These are phyloP conservation scores for Pleodorina starrii DNA, from an alignment of 139 green algal species.

Conservation along the genomic window DNA sequence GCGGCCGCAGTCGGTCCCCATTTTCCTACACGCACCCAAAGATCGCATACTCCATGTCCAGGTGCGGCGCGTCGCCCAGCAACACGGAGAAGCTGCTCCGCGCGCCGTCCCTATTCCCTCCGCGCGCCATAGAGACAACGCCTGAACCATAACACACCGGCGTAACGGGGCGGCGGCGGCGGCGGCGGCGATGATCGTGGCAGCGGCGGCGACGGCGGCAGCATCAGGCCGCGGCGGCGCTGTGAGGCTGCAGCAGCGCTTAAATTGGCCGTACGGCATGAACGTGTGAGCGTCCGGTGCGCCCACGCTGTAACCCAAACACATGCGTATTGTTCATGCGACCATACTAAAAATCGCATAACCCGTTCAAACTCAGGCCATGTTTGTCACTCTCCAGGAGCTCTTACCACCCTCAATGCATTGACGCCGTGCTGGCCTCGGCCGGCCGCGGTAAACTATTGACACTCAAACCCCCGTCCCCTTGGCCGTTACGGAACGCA, in stretches of 20 bases:
- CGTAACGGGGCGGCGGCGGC: neutral
- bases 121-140: constrained; percentile 85
- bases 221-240: neutral
- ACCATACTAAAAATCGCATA: too few relatives aligned
- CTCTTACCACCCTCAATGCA: too few relatives aligned
- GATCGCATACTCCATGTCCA: constrained; percentile 79
- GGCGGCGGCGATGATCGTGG: neutral
- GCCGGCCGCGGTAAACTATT: too few relatives aligned
- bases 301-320: too few relatives aligned
- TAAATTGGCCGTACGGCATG: too few relatives aligned
- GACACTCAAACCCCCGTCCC: too few relatives aligned
- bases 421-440: too few relatives aligned
- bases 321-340: too few relatives aligned
- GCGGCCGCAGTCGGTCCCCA: neutral
- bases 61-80: constrained; percentile 84
- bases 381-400: too few relatives aligned
- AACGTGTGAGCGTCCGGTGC: too few relatives aligned
- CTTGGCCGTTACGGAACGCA: too few relatives aligned
- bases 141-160: constrained; percentile 51
- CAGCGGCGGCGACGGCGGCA: neutral
- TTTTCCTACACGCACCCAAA: constrained; percentile 43
- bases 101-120: constrained; percentile 76
- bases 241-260: neutral
- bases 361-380: too few relatives aligned
- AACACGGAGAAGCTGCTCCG: constrained; percentile 87